Evolutionary conservation across 2,329 filamentous ascomycete species (phyloP).

Genomic region (Xylariaceae sp.): DNA sequence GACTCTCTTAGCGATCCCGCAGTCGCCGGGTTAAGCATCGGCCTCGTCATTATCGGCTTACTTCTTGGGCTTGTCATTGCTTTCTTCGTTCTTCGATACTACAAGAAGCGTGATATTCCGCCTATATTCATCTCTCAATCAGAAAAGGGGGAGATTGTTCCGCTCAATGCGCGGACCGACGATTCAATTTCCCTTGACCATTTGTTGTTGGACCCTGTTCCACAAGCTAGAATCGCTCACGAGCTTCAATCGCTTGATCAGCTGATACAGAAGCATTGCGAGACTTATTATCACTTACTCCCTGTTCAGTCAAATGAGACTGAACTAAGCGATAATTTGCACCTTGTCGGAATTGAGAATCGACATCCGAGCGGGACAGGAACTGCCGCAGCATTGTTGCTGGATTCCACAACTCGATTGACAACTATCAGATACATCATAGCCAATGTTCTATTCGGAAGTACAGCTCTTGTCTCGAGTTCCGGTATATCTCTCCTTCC

Average conservation of each 20-base stretch:
- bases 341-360: conserved; percentile 27
- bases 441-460: conserved; percentile 34
- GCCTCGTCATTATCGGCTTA: conserved; percentile 14
- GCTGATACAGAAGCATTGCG: conserved; percentile 40
- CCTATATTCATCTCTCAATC: conserved; percentile 13
- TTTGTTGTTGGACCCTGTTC: conserved; percentile 33
- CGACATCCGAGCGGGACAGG: conserved; percentile 3
- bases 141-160: conserved; percentile 21
- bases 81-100: conserved; percentile 27
- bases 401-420: conserved; percentile 33
- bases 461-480: conserved; percentile 29
- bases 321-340: conserved; percentile 25
- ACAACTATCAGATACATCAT: conserved; percentile 39
- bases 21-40: conserved; percentile 20
- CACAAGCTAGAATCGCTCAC: conserved; percentile 35
- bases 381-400: conserved; percentile 29
- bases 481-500: conserved; percentile 39
- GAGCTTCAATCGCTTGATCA: conserved; percentile 35
- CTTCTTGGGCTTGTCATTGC: conserved; percentile 13
- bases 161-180: conserved; percentile 1
- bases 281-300: conserved; percentile 37
- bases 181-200: conserved; percentile 28
- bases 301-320: conserved; percentile 19
- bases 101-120: conserved; percentile 14
- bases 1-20: conserved; percentile 11